Conservation (phyloP, 2,329 filamentous ascomycete genomes). For the Sporothrix curviconia region DNA sequence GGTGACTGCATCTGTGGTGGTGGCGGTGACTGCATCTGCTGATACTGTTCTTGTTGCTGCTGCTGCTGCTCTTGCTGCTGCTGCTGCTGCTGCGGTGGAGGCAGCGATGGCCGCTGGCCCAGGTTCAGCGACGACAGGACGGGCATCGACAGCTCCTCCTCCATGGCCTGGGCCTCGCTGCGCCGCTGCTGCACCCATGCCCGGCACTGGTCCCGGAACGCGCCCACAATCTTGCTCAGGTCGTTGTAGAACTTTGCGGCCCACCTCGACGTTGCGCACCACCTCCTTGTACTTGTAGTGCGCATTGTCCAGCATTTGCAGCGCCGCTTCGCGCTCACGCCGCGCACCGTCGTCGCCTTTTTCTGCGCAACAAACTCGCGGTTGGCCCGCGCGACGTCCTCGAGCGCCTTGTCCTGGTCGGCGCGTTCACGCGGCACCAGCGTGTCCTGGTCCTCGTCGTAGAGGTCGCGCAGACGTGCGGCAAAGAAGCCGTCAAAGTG, state of each 20-base stretch:
- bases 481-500: conserved; percentile 94
- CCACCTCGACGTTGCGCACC: conserved; percentile 81
- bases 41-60: conserved; percentile 32
- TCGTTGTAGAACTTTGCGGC: conserved; percentile 97
- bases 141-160: conserved; percentile 57
- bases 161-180: conserved; percentile 71
- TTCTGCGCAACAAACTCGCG: conserved; percentile 63
- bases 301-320: conserved; percentile 83
- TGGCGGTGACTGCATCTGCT: conserved; percentile 26
- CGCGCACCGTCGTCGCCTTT: conserved; percentile 47
- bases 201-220: conserved; percentile 70
- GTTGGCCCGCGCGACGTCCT: conserved; percentile 68
- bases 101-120: conserved; percentile 17
- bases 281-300: conserved; percentile 97
- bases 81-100: background rate
- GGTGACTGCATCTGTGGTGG: conserved; percentile 26
- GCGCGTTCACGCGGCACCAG: conserved; percentile 59
- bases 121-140: conserved; percentile 39
- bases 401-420: conserved; percentile 68
- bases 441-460: conserved; percentile 69
- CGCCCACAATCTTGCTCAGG: conserved; percentile 74
- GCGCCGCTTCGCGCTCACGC: conserved; percentile 70
- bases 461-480: conserved; percentile 64
- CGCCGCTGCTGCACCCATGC: conserved; percentile 75
- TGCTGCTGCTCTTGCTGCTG: conserved; percentile 8